Conservation (phyloP, 2,329 filamentous ascomycete genomes). For the Paecilomyces sp. region DNA sequence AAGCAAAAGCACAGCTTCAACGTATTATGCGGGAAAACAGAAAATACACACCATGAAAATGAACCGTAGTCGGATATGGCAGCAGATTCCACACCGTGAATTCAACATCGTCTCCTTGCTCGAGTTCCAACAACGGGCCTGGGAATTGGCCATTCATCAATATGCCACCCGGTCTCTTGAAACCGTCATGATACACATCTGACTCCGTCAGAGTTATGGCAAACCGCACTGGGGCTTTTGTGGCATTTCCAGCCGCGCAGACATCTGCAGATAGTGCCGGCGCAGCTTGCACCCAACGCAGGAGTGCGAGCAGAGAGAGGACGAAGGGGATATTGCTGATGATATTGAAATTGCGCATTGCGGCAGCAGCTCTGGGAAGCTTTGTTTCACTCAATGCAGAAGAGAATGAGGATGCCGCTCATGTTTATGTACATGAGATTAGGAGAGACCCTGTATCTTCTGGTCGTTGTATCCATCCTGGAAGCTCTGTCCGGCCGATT, state of each 20-base stretch:
- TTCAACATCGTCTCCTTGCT: constrained; percentile 10
- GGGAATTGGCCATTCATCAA: constrained; percentile 19
- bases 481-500: not conserved
- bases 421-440: not conserved
- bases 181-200: constrained; percentile 16
- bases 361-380: not conserved
- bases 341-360: not conserved
- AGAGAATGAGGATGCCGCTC: not conserved
- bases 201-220: constrained; percentile 12
- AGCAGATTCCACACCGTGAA: constrained; percentile 13
- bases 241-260: not conserved
- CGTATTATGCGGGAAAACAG: not conserved
- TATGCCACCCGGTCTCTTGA: constrained; percentile 12
- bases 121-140: constrained; percentile 11
- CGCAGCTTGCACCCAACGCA: not conserved
- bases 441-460: not conserved
- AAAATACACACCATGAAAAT: constrained; percentile 15
- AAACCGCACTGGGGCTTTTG: constrained; percentile 2
- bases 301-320: not conserved
- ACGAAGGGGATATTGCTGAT: not conserved
- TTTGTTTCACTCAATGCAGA: not conserved
- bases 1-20: not conserved
- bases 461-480: not conserved
- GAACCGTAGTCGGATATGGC: constrained; percentile 13
- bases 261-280: not conserved